These are phyloP conservation scores for Cladosporium sp. DNA, from an alignment of 2,329 filamentous ascomycete genomes.

Conservation along the genomic window DNA sequence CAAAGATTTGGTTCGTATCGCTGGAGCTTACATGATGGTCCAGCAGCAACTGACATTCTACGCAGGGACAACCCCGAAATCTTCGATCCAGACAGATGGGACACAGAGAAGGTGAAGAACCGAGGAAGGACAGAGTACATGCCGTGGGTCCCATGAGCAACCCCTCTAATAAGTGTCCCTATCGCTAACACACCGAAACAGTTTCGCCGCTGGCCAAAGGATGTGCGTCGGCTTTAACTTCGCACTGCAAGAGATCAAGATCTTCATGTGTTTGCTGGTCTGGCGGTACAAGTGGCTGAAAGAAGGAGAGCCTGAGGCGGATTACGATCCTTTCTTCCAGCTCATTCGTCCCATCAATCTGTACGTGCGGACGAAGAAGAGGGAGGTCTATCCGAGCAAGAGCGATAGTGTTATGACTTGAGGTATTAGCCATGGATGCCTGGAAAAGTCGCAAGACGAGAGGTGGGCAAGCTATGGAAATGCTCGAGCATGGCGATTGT, in stretches of 20 bases:
- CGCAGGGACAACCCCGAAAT: conserved; percentile 51
- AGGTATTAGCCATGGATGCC: neutral
- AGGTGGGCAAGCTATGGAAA: neutral
- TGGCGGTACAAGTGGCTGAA: conserved; percentile 59
- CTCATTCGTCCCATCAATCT: conserved; percentile 58
- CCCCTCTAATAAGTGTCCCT: neutral
- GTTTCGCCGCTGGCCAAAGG: conserved; percentile 58
- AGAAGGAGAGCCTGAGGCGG: conserved; percentile 36
- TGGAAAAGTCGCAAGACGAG: neutral
- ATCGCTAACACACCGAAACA: neutral
- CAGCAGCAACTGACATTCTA: neutral
- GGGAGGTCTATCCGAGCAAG: neutral
- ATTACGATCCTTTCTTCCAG: conserved; percentile 62
- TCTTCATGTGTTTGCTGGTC: conserved; percentile 59
- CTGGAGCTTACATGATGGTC: neutral
- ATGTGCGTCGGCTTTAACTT: conserved; percentile 67
- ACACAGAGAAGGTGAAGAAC: conserved; percentile 54
- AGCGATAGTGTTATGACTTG: conserved; percentile 5
- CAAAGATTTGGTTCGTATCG: conserved; percentile 48
- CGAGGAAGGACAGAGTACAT: conserved; percentile 55
- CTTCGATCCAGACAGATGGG: conserved; percentile 63
- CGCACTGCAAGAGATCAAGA: conserved; percentile 61
- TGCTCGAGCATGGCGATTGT: neutral
- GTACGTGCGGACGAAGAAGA: conserved; percentile 51
- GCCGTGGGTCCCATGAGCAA: conserved; percentile 37